phyloP scores from a whole-genome alignment of 176 grass and related monocot species.

The Pontederia paniculata region DNA sequence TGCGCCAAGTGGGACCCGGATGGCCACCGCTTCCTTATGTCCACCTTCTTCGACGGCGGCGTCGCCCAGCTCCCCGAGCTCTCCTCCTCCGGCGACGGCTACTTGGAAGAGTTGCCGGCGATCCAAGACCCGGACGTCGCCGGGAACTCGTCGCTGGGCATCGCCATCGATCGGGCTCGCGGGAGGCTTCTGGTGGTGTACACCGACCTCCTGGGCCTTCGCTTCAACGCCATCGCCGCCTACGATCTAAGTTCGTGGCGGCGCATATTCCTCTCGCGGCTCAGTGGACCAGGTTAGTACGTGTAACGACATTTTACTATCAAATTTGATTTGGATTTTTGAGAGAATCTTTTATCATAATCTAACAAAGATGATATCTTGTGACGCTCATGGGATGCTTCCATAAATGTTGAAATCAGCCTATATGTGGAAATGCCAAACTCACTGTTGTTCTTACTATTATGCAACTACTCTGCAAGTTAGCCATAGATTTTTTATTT shows the following conservation, averaged over 20 bases:
- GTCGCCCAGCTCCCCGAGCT: constrained; percentile 35
- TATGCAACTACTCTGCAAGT: too few species aligned
- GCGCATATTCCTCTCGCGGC: constrained; percentile 61
- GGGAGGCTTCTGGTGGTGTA: constrained; percentile 53
- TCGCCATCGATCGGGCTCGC: constrained; percentile 43
- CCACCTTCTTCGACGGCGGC: constrained; percentile 43
- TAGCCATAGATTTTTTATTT: too few species aligned
- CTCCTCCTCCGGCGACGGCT: background rate
- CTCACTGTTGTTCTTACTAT: too few species aligned
- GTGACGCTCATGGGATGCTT: too few species aligned
- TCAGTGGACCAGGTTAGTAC: constrained; percentile 49
- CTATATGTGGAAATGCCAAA: too few species aligned
- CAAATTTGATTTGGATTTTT: too few species aligned
- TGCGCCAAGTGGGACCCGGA: constrained; percentile 92
- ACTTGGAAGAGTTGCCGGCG: constrained; percentile 37
- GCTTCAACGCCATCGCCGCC: constrained; percentile 51
- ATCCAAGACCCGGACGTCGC: constrained; percentile 39
- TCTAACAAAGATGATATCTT: too few species aligned
- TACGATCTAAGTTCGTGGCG: constrained; percentile 69
- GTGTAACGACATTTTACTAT: too few species aligned
- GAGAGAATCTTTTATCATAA: too few species aligned
- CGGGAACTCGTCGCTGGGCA: constrained; percentile 41
- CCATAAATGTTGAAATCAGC: too few species aligned
- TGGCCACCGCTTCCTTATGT: constrained; percentile 44
- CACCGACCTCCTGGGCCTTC: constrained; percentile 30